Percentiles rank a stretch among this genome's conserved stretches.
These are phyloP conservation scores for Ampelocalamus luodianensis DNA, from an alignment of 176 grass and related monocot genomes.

Conservation along the genomic window DNA sequence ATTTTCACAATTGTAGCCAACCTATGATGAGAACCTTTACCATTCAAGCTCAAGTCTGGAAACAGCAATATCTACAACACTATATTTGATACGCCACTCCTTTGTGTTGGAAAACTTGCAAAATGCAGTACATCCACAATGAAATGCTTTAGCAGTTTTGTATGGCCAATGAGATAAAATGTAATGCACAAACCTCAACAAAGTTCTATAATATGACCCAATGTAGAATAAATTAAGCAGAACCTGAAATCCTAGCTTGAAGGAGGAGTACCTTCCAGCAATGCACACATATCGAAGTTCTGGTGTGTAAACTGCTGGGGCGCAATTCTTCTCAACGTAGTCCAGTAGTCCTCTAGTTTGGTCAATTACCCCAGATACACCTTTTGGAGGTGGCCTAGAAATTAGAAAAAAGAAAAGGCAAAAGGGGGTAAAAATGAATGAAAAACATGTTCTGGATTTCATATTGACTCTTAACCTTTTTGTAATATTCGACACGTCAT, in stretches of 20 bases:
- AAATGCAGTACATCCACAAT: no score
- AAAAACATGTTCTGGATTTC: background rate
- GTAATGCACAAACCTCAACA: background rate
- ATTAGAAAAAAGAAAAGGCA: background rate
- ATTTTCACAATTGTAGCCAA: background rate
- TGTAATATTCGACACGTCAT: background rate
- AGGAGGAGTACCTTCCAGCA: slow-evolving; percentile 80
- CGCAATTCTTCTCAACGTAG: slow-evolving; percentile 80
- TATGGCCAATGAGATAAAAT: background rate
- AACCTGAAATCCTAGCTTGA: slow-evolving; percentile 14
- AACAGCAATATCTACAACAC: background rate
- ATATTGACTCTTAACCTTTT: background rate
- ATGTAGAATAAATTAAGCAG: background rate
- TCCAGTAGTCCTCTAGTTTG: slow-evolving; percentile 90
- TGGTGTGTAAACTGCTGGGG: slow-evolving; percentile 86
- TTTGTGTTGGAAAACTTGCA: background rate
- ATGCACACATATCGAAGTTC: slow-evolving; percentile 84
- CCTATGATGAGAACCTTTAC: background rate
- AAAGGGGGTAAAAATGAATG: background rate
- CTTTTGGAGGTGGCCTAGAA: slow-evolving; percentile 77
- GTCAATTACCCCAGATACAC: slow-evolving; percentile 72
- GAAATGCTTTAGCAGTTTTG: background rate
- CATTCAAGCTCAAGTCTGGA: background rate
- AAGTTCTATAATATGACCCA: background rate
- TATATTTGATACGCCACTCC: background rate